These are phyloP conservation scores for Cyclanthera cordifolia DNA, from an alignment of 306 rosid species.

Conservation along the genomic window DNA sequence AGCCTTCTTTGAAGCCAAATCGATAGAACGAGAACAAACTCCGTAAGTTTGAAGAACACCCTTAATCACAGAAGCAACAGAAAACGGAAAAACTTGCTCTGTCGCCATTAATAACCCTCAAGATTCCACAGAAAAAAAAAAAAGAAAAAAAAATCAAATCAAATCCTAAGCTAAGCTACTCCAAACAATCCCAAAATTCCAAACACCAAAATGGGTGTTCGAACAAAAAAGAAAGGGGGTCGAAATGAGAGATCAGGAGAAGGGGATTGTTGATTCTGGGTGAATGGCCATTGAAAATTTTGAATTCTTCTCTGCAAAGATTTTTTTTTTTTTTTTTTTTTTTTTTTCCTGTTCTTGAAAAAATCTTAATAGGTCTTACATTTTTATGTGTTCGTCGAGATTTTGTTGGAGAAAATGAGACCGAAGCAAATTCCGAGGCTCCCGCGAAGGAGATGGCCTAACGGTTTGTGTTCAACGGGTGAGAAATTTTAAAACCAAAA, in stretches of 20 bases:
- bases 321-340: neutral
- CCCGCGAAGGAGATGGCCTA: conserved; percentile 33
- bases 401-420: conserved; percentile 24
- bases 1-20: conserved; percentile 46
- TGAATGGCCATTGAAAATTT: conserved; percentile 14
- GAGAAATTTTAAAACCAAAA: neutral
- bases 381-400: conserved; percentile 22
- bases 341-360: neutral
- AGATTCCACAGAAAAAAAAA: conserved; percentile 9
- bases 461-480: conserved; percentile 43
- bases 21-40: conserved; percentile 21
- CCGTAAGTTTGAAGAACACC: conserved; percentile 63
- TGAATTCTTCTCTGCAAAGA: conserved; percentile 20
- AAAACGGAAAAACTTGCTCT: conserved; percentile 49
- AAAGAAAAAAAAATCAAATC: conserved; percentile 16
- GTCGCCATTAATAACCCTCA: conserved; percentile 30
- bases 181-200: conserved; percentile 6
- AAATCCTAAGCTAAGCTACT: conserved; percentile 14
- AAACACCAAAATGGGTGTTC: neutral
- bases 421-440: conserved; percentile 84
- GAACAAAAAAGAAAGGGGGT: neutral
- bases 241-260: conserved; percentile 10
- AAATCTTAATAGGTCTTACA: conserved; percentile 7
- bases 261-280: conserved; percentile 14
- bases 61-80: conserved; percentile 60